These are phyloP conservation scores for Claviceps arundinis DNA, from an alignment of 2,329 filamentous ascomycete species.

Conservation along the genomic window DNA sequence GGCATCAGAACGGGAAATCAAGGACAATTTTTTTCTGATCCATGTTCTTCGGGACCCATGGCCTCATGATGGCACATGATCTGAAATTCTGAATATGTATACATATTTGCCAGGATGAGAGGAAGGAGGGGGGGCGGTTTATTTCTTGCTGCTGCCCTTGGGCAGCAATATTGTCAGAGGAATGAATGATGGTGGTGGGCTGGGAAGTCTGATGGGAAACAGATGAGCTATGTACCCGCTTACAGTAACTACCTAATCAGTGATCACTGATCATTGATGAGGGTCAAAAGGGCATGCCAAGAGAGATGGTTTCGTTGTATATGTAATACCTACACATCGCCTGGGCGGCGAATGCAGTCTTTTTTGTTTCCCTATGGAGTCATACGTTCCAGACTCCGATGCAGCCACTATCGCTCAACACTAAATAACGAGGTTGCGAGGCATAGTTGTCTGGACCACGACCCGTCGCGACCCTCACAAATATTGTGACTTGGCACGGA, in stretches of 20 bases:
- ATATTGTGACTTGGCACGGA: too few species aligned
- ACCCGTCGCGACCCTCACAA: too few species aligned
- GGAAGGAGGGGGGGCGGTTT: neutral
- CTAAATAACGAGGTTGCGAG: neutral
- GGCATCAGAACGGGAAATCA: too few species aligned
- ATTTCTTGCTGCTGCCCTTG: neutral
- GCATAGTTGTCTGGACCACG: neutral
- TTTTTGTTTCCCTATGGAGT: neutral
- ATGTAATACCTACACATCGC: neutral
- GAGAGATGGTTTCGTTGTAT: neutral
- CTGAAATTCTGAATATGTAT: neutral
- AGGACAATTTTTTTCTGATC: too few species aligned
- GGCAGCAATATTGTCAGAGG: neutral
- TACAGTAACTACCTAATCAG: too few species aligned
- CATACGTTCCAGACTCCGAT: neutral
- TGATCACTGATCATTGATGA: too few species aligned
- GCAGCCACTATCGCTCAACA: neutral
- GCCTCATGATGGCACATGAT: neutral
- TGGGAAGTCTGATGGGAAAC: neutral
- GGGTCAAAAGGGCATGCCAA: too few species aligned
- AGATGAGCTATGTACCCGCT: neutral
- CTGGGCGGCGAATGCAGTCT: neutral
- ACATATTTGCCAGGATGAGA: neutral
- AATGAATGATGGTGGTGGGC: neutral
- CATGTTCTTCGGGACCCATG: too few species aligned